These are phyloP conservation scores for Colletotrichum cuscutae DNA, from an alignment of 2,329 filamentous ascomycete genomes.

Conservation along the genomic window DNA sequence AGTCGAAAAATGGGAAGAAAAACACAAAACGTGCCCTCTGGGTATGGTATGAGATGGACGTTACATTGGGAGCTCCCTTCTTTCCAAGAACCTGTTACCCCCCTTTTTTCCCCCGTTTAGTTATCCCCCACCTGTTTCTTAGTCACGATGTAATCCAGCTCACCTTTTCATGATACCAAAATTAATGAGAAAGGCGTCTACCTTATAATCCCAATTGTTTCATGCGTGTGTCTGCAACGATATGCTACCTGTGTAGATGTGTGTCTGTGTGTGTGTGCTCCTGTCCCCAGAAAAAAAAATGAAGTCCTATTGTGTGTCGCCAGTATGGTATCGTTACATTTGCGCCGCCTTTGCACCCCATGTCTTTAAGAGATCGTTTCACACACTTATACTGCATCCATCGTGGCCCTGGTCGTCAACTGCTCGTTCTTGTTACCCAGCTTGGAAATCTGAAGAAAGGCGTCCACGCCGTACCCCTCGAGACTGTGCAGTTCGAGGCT, in stretches of 20 bases:
- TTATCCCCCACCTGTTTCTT: slow-evolving; percentile 40
- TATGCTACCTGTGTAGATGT: neutral
- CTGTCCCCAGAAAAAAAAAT: neutral
- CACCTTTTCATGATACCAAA: slow-evolving; percentile 60
- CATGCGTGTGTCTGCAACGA: slow-evolving; percentile 27
- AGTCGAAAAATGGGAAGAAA: neutral
- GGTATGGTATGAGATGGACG: slow-evolving; percentile 17
- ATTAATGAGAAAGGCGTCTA: slow-evolving; percentile 48
- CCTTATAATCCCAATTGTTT: slow-evolving; percentile 24
- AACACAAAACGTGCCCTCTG: neutral
- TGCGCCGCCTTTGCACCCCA: slow-evolving; percentile 1
- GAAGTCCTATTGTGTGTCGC: slow-evolving; percentile 2
- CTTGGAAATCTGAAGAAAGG: slow-evolving; percentile 95
- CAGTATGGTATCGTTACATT: slow-evolving; percentile 33
- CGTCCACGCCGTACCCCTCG: slow-evolving; percentile 95
- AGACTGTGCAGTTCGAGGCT: slow-evolving; percentile 90
- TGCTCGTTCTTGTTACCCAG: slow-evolving; percentile 98
- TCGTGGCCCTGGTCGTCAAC: slow-evolving; percentile 79
- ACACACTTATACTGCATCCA: slow-evolving; percentile 73
- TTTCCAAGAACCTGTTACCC: slow-evolving; percentile 34
- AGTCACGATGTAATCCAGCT: slow-evolving; percentile 55
- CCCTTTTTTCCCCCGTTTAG: slow-evolving; percentile 34
- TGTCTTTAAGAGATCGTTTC: neutral
- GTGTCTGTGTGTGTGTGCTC: neutral
- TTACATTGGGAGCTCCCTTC: slow-evolving; percentile 29